Conservation (phyloP, 345 rosid species). For the Gossypium rotundifolium region DNA sequence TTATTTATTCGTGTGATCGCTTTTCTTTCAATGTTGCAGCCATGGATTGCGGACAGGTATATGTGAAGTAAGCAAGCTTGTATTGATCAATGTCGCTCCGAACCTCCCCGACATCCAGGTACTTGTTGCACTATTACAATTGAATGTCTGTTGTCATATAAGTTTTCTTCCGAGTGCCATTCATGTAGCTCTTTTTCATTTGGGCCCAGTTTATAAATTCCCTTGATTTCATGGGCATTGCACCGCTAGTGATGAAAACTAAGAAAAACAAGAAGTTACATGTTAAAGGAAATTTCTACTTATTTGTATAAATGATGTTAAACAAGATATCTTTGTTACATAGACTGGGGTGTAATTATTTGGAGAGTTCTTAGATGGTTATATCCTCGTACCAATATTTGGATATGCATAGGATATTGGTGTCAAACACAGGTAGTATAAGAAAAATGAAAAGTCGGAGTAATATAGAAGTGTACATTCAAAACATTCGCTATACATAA, state of each 20-base stretch:
- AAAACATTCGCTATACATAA: neutral
- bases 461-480: neutral
- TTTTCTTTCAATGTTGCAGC: slow-evolving; percentile 34
- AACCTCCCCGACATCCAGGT: slow-evolving; percentile 88
- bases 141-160: neutral
- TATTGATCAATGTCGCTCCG: slow-evolving; percentile 82
- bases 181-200: neutral
- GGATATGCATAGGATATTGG: too few relatives aligned
- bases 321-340: neutral
- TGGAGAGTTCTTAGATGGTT: too few relatives aligned
- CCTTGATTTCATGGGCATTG: neutral
- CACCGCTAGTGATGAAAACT: neutral
- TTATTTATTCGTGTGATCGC: slow-evolving; percentile 7
- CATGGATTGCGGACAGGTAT: slow-evolving; percentile 95
- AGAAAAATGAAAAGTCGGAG: neutral
- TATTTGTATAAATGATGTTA: neutral
- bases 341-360: neutral
- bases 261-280: neutral
- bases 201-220: neutral
- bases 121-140: slow-evolving; percentile 8
- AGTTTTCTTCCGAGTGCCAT: too few relatives aligned
- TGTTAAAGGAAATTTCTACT: neutral
- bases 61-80: slow-evolving; percentile 81
- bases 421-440: too few relatives aligned
- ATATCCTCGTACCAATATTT: too few relatives aligned